These are phyloP conservation scores for Paraurostyla sp. DNA, from an alignment of 73 alveolate genomes.

Conservation along the genomic window DNA sequence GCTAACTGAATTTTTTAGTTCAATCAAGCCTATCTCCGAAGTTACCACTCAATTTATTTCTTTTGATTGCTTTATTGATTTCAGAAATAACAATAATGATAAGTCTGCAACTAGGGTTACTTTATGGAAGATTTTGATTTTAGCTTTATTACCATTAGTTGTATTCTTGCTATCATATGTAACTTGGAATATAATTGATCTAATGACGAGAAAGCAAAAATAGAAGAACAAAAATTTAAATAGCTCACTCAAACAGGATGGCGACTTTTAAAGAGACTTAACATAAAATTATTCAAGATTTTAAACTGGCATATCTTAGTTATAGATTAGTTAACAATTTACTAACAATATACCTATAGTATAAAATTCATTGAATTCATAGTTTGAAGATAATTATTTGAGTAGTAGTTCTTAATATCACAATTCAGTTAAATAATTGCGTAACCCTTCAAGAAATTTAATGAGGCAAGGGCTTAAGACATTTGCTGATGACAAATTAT, in stretches of 20 bases:
- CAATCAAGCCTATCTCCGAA: background rate
- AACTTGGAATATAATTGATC: background rate
- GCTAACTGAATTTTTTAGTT: background rate
- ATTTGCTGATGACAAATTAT: too few relatives aligned
- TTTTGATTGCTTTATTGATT: conserved; percentile 26
- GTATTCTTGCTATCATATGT: background rate
- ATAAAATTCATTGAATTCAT: too few relatives aligned
- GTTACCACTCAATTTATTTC: conserved; percentile 2
- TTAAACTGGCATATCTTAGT: too few relatives aligned
- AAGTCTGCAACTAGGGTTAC: background rate
- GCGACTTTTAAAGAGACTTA: too few relatives aligned
- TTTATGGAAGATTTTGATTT: background rate
- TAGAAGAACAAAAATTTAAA: background rate
- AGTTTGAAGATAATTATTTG: too few relatives aligned
- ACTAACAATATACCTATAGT: too few relatives aligned
- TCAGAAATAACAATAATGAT: background rate
- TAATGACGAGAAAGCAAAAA: background rate
- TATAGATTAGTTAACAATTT: too few relatives aligned
- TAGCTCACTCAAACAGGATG: background rate
- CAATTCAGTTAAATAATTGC: too few relatives aligned
- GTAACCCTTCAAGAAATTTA: too few relatives aligned
- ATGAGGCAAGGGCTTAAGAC: too few relatives aligned
- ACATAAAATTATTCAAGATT: too few relatives aligned
- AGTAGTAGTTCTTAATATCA: too few relatives aligned
- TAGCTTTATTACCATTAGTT: background rate